Conservation (phyloP, 306 rosid genomes). For the Vachellia collinsii region DNA sequence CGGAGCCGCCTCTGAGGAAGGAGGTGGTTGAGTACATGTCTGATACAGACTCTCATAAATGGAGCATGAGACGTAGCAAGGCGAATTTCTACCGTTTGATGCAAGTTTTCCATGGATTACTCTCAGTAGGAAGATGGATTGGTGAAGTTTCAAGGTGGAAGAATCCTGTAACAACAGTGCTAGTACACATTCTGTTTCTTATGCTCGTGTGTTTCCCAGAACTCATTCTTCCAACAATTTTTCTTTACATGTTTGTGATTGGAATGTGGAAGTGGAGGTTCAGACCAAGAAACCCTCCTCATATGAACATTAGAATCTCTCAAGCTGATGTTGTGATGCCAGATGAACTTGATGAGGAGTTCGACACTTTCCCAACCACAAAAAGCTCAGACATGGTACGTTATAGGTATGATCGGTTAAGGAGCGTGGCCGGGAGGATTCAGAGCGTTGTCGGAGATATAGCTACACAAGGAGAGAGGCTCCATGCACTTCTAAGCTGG, state of each 20-base stretch:
- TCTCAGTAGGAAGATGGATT: conserved; percentile 65
- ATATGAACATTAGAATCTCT: conserved; percentile 80
- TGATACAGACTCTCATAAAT: conserved; percentile 78
- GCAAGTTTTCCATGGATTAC: conserved; percentile 57
- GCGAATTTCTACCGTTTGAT: conserved; percentile 80
- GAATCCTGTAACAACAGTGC: conserved; percentile 65
- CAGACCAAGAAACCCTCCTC: conserved; percentile 80
- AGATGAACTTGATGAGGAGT: conserved; percentile 92
- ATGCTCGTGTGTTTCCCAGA: conserved; percentile 88
- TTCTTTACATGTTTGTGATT: conserved; percentile 86
- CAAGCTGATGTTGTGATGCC: conserved; percentile 60
- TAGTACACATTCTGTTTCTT: conserved; percentile 78
- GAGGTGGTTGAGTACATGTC: conserved; percentile 91
- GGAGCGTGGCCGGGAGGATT: conserved; percentile 80
- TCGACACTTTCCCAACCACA: conserved; percentile 74
- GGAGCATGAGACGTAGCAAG: conserved; percentile 98
- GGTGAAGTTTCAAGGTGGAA: conserved; percentile 81
- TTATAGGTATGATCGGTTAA: conserved; percentile 82
- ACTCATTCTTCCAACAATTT: conserved; percentile 80
- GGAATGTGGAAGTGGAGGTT: conserved; percentile 85
- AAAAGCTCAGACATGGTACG: conserved; percentile 60
- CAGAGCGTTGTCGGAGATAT: conserved; percentile 90
- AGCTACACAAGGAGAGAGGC: conserved; percentile 88
- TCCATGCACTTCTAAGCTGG: conserved; percentile 84
- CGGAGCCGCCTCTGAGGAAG: conserved; percentile 86